These are phyloP conservation scores for Warburgia ugandensis DNA, from an alignment of 164 flowering plant species.

Conservation along the genomic window DNA sequence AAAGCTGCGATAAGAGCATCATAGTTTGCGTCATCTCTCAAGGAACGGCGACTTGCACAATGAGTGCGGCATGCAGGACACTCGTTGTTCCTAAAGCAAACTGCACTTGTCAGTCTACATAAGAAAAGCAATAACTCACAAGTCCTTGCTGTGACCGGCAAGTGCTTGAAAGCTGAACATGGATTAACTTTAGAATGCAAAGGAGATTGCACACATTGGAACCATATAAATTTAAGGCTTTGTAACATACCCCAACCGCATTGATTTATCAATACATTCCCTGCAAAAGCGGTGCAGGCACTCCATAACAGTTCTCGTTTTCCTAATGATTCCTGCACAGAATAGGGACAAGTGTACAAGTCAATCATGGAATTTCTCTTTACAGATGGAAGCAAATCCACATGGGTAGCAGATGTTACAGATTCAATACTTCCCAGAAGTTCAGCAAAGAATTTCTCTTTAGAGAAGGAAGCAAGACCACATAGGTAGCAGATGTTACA, in stretches of 20 bases:
- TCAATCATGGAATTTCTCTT: too few species aligned
- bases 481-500: too few species aligned
- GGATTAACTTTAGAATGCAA: neutral
- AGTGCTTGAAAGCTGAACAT: neutral
- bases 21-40: conserved; percentile 93
- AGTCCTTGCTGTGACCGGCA: neutral
- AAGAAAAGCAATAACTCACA: neutral
- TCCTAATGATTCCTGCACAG: conserved; percentile 88
- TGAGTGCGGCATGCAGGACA: conserved; percentile 99
- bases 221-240: neutral
- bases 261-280: conserved; percentile 97
- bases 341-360: too few species aligned
- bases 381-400: too few species aligned
- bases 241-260: conserved; percentile 76
- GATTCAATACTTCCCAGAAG: too few species aligned
- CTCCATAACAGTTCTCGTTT: conserved; percentile 97
- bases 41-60: conserved; percentile 97
- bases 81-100: conserved; percentile 77
- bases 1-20: conserved; percentile 70
- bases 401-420: too few species aligned
- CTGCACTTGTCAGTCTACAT: neutral
- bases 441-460: too few species aligned
- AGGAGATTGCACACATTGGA: neutral
- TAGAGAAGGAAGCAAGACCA: too few species aligned
- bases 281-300: conserved; percentile 97